A percentile compares a stretch with the other conserved stretches of the same genome.
These are phyloP conservation scores for Chlorella sorokiniana DNA, from an alignment of 139 green algal species.

Conservation along the genomic window DNA sequence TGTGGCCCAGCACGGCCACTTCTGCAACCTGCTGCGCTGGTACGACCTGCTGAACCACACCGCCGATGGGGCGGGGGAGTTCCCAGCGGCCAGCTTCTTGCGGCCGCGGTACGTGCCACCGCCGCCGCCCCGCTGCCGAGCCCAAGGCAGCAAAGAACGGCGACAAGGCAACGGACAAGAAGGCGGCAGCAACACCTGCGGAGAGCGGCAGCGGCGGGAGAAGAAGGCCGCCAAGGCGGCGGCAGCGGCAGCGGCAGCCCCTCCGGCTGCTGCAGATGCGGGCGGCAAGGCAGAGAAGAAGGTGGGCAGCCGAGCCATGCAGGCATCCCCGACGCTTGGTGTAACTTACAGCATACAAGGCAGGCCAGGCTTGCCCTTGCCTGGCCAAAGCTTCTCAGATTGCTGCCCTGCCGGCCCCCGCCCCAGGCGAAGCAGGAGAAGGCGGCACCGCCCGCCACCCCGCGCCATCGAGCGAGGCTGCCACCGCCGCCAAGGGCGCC, in stretches of 20 bases:
- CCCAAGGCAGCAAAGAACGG: conserved; percentile 21
- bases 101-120: conserved; percentile 37
- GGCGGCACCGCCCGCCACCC: conserved; percentile 19
- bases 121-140: conserved; percentile 21
- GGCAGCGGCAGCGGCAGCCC: conserved; percentile 11
- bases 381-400: background rate
- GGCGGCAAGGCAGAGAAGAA: conserved; percentile 21
- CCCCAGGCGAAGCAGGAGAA: conserved; percentile 34
- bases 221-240: conserved; percentile 2
- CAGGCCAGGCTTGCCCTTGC: no score
- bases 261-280: background rate
- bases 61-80: conserved; percentile 29
- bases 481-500: background rate
- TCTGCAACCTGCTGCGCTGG: conserved; percentile 76
- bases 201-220: background rate
- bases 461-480: background rate
- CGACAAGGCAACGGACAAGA: background rate
- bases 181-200: background rate
- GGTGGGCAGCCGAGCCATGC: background rate
- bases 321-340: no score
- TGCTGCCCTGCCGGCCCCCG: background rate
- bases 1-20: conserved; percentile 70
- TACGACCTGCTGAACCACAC: conserved; percentile 56
- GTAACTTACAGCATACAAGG: no score
- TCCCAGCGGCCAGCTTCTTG: conserved; percentile 35